A percentile compares a stretch with the other conserved stretches of the same genome.
These are phyloP conservation scores for Saccharomycopsis guyanensis DNA, from an alignment of 805 yeast genomes.

Conservation along the genomic window DNA sequence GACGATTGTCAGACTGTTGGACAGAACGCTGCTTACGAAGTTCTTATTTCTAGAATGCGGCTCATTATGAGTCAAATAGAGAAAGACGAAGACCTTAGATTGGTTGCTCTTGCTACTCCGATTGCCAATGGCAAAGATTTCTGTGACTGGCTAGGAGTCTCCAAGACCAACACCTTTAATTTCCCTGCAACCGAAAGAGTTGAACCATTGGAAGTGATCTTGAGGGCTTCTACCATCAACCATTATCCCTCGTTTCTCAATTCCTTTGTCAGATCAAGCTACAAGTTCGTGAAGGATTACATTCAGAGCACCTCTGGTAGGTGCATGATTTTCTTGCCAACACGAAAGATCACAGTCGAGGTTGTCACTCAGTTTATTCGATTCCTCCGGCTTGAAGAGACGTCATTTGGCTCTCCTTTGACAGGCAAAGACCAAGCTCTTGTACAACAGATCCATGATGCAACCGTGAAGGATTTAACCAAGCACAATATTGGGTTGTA, in stretches of 20 bases:
- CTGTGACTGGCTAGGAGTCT: slow-evolving; percentile 81
- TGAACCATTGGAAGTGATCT: slow-evolving; percentile 47
- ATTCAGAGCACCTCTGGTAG: slow-evolving; percentile 27
- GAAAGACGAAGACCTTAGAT: slow-evolving; percentile 35
- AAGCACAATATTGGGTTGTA: slow-evolving; percentile 56
- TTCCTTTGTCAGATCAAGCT: slow-evolving; percentile 44
- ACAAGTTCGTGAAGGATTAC: slow-evolving; percentile 32
- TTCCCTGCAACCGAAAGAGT: slow-evolving; percentile 58
- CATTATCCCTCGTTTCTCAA: slow-evolving; percentile 46
- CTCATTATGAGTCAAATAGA: slow-evolving; percentile 64
- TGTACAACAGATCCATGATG: slow-evolving; percentile 40
- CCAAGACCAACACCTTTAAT: slow-evolving; percentile 54
- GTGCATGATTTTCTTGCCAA: slow-evolving; percentile 50
- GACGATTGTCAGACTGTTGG: slow-evolving; percentile 72
- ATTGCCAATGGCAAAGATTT: slow-evolving; percentile 70
- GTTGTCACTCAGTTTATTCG: slow-evolving; percentile 39
- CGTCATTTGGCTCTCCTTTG: slow-evolving; percentile 35
- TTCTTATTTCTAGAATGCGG: slow-evolving; percentile 59
- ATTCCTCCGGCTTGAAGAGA: slow-evolving; percentile 31
- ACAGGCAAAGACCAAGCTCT: slow-evolving; percentile 28
- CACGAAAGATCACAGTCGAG: slow-evolving; percentile 46
- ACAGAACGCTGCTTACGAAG: slow-evolving; percentile 63
- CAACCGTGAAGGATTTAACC: slow-evolving; percentile 36
- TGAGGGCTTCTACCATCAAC: slow-evolving; percentile 40
- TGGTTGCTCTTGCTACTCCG: slow-evolving; percentile 65